Percentiles rank a stretch among this genome's conserved stretches.
phyloP scores from a whole-genome alignment of 192 early-diverging fungal genomes.

The Mycoemilia scoparia region DNA sequence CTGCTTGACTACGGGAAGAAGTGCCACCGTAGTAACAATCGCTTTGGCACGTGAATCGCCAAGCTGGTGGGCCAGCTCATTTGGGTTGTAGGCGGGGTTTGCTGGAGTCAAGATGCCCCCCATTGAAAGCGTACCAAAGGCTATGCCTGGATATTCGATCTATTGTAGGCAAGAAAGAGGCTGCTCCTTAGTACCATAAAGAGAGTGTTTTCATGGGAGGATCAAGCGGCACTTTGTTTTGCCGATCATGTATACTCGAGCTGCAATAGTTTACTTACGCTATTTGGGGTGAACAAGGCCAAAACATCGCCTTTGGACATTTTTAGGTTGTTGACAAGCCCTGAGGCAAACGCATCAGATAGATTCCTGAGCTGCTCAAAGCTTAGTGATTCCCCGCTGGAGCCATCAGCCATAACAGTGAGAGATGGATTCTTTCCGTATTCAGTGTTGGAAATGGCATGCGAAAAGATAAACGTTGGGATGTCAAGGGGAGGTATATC shows the following conservation, averaged over 20 bases:
- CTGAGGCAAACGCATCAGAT: constrained; percentile 16
- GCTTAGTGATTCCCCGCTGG: constrained; percentile 5
- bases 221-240: constrained; percentile 1
- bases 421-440: constrained; percentile 18
- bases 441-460: constrained; percentile 7
- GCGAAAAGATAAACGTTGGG: constrained; percentile 16
- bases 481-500: constrained; percentile 18
- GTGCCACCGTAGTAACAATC: constrained; percentile 34
- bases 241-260: background rate
- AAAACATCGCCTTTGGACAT: constrained; percentile 52
- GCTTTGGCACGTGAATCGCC: constrained; percentile 42
- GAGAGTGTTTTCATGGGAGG: background rate
- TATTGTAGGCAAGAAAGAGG: constrained; percentile 4
- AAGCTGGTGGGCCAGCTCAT: constrained; percentile 66
- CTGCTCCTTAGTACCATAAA: constrained; percentile 2
- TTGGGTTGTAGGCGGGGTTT: constrained; percentile 66
- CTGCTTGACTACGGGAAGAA: constrained; percentile 9
- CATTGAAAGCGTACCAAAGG: constrained; percentile 41
- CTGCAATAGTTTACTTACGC: constrained; percentile 13
- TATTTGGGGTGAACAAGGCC: constrained; percentile 53
- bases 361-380: constrained; percentile 11
- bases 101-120: constrained; percentile 53
- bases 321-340: constrained; percentile 25
- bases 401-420: constrained; percentile 6
- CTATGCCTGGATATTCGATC: constrained; percentile 40